Percentiles rank a stretch among this genome's conserved stretches.
phyloP scores from a whole-genome alignment of 768 basidiomycete species.

The Pholiota microspora region DNA sequence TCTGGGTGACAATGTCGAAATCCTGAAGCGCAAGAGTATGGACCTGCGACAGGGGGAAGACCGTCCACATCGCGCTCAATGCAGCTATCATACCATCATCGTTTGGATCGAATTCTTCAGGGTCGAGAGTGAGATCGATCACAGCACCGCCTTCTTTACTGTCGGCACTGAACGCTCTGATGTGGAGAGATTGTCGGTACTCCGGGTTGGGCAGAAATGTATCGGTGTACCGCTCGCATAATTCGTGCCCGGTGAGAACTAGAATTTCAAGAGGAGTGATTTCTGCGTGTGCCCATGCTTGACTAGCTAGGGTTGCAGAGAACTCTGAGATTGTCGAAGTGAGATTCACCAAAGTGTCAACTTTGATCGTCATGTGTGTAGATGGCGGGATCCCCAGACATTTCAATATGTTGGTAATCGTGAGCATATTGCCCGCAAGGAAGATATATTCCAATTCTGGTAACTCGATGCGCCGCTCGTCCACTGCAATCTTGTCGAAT shows the following conservation, averaged over 20 bases:
- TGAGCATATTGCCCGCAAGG: constrained; percentile 30
- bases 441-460: constrained; percentile 27
- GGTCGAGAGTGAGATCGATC: constrained; percentile 30
- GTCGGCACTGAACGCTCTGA: constrained; percentile 29
- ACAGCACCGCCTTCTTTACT: constrained; percentile 21
- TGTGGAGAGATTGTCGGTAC: constrained; percentile 31
- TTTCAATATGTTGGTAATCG: constrained; percentile 29
- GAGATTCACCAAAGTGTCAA: constrained; percentile 27
- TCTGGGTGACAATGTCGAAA: constrained; percentile 37
- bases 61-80: constrained; percentile 29
- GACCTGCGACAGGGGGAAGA: constrained; percentile 29
- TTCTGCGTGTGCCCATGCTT: constrained; percentile 20
- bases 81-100: constrained; percentile 33
- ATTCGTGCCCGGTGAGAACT: constrained; percentile 28
- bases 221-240: constrained; percentile 20
- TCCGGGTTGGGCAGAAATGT: constrained; percentile 22
- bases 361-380: constrained; percentile 22
- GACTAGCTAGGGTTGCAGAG: constrained; percentile 23
- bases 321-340: constrained; percentile 26
- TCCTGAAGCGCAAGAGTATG: constrained; percentile 34
- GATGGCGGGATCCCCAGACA: constrained; percentile 26
- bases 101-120: constrained; percentile 20
- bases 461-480: constrained; percentile 22
- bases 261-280: constrained; percentile 26
- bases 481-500: constrained; percentile 10